Base-by-base conservation (phyloP, 1,284 basidiomycete genomes). In the Puccinia sorghi region DNA sequence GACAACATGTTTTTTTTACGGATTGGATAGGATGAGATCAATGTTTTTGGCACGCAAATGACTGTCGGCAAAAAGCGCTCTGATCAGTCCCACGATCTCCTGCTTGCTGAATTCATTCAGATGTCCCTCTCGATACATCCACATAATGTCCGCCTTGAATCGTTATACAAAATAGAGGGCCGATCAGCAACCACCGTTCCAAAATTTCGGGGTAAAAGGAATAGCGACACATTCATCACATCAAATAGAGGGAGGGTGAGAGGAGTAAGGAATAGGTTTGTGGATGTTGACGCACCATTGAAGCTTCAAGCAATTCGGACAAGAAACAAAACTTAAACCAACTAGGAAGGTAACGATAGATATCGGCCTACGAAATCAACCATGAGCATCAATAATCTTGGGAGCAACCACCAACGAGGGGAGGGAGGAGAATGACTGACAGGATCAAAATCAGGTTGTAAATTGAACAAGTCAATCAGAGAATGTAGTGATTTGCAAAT, bases 261-360 rank as follows among this genome's bases (percentile, higher is more conserved):
- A 27, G 54, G 54, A 52, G 6, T 6, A 52, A 50, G 13, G 22
- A 57, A 22, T 8, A 2, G 37, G 15, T 13, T 22, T 22, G 7
- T 15, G 3, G 64, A 56, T 52, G 39, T 37, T 7, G 37, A 20
- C 75, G 59, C 25, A 78, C 75, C 75, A 78, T 78, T n/a, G 75
- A 78, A 61, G 91, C 79, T 81, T 93, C 93, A 86, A 97, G 85
- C 13, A 97, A 87, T 84, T 97, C 94, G 1, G 92, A 92, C 1
- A 96, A 87, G 85, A 97, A 97, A 25, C 91, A 93, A 84, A 93
- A 95, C 84, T 96, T 96, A 82, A 96, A 88, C 94, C 93, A 97
- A n/a, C 89, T 90, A 0, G 92, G 91, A 20, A 94, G 93, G 81
- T 92, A 82, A 12, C 80, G 80, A 61, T 48, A 74, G 70, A 74